These are phyloP conservation scores for Dioscorea alata DNA, from an alignment of 106 monocot genomes.

Conservation along the genomic window DNA sequence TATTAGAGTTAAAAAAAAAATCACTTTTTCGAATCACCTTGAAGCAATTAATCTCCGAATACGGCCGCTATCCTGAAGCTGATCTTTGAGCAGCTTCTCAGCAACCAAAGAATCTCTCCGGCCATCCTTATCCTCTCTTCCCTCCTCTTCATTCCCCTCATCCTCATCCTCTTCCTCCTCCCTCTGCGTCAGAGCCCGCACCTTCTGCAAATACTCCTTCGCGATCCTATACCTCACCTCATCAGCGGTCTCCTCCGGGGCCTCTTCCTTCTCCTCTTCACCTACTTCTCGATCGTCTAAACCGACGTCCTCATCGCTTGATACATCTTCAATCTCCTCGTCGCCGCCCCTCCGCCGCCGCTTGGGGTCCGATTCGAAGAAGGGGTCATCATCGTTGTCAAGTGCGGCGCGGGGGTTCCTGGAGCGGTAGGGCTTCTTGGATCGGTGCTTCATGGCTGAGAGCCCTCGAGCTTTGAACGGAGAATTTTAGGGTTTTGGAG, in stretches of 20 bases:
- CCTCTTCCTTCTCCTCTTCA: slow-evolving; percentile 13
- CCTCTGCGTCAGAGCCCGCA: slow-evolving; percentile 33
- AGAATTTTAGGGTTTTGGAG: background rate
- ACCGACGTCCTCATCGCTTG: slow-evolving; percentile 1
- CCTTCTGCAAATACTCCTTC: slow-evolving; percentile 57
- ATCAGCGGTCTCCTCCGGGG: slow-evolving; percentile 54
- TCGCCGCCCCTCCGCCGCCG: slow-evolving; percentile 32
- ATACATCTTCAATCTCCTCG: slow-evolving; percentile 32
- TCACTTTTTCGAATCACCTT: slow-evolving; percentile 27
- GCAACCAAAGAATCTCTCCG: slow-evolving; percentile 63
- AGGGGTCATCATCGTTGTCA: slow-evolving; percentile 20
- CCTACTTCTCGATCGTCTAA: background rate
- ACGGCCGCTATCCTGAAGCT: slow-evolving; percentile 77
- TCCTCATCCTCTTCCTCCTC: slow-evolving; percentile 43
- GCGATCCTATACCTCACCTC: slow-evolving; percentile 72
- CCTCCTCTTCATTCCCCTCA: slow-evolving; percentile 39
- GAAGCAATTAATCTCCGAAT: slow-evolving; percentile 42
- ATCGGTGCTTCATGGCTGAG: slow-evolving; percentile 6
- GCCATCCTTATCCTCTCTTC: slow-evolving; percentile 38
- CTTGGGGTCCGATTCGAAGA: slow-evolving; percentile 46
- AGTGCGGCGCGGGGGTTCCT: slow-evolving; percentile 5
- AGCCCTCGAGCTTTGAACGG: background rate
- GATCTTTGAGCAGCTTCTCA: slow-evolving; percentile 66
- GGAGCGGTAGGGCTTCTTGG: slow-evolving; percentile 14
- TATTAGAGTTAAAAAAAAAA: background rate